phyloP scores from a whole-genome alignment of 1,284 basidiomycete species.

The Moniliophthora roreri region DNA sequence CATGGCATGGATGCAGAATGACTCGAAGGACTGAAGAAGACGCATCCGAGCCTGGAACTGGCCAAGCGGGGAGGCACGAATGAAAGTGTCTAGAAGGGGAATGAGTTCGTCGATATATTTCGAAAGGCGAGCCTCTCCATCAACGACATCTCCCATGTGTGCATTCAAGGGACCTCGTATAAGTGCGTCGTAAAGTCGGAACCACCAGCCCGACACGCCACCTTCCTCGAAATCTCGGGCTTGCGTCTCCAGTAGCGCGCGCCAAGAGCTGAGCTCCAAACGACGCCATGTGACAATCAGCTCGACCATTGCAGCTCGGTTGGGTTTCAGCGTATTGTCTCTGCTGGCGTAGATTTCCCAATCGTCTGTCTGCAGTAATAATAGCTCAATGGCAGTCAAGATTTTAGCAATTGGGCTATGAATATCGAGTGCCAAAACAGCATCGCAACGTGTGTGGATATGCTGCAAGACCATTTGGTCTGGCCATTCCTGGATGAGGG shows the following conservation, averaged over 20 bases:
- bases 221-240: conserved; percentile 52
- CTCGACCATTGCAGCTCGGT: conserved; percentile 67
- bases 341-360: conserved; percentile 96
- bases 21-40: conserved; percentile 72
- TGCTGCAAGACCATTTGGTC: conserved; percentile 97
- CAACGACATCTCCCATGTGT: conserved; percentile 33
- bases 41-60: conserved; percentile 75
- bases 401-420: conserved; percentile 82
- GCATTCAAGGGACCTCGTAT: conserved; percentile 66
- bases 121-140: conserved; percentile 34
- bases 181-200: conserved; percentile 84
- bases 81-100: conserved; percentile 81
- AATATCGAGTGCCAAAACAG: conserved; percentile 65
- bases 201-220: conserved; percentile 86
- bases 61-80: conserved; percentile 79
- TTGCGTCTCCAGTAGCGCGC: conserved; percentile 77
- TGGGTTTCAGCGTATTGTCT: conserved; percentile 75
- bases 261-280: conserved; percentile 89
- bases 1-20: conserved; percentile 42
- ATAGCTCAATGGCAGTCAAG: conserved; percentile 83
- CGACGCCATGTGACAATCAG: conserved; percentile 92
- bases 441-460: conserved; percentile 75
- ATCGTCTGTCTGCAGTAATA: conserved; percentile 89
- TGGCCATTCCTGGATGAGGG: conserved; percentile 83
- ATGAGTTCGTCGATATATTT: conserved; percentile 71